phyloP scores from a whole-genome alignment of 257 asterid species.

The Solanum boliviense region DNA sequence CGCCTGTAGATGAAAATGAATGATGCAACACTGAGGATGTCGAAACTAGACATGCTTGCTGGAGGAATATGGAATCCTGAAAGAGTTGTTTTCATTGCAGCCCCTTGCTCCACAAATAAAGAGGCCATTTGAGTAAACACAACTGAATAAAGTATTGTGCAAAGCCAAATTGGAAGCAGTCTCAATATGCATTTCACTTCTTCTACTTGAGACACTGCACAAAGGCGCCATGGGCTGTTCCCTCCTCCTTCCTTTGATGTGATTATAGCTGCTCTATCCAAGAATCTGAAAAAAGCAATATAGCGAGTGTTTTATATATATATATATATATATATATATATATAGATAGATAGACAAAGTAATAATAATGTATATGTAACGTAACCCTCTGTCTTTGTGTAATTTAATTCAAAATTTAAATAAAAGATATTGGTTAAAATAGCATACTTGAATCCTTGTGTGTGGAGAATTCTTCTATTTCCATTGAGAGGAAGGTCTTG shows the following conservation, averaged over 20 bases:
- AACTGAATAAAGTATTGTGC: conserved; percentile 90
- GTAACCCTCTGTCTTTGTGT: too few species aligned
- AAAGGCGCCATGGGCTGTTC: conserved; percentile 47
- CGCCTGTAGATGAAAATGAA: conserved; percentile 76
- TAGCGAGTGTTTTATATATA: background rate
- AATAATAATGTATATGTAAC: background rate
- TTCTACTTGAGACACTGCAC: conserved; percentile 78
- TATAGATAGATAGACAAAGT: background rate
- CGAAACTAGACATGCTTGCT: conserved; percentile 94
- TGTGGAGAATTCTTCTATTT: conserved; percentile 61
- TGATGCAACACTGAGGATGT: conserved; percentile 79
- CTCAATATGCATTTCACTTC: conserved; percentile 83
- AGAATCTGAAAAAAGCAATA: conserved; percentile 6
- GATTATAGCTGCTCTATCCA: conserved; percentile 61
- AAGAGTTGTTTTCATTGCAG: conserved; percentile 69
- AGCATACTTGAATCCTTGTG: conserved; percentile 59
- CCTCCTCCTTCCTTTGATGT: conserved; percentile 14
- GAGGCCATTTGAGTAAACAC: conserved; percentile 97
- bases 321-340: too few species aligned
- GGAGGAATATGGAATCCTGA: conserved; percentile 82
- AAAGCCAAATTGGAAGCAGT: conserved; percentile 86
- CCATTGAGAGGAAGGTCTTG: conserved; percentile 39
- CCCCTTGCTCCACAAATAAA: conserved; percentile 85
- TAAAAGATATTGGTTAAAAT: background rate
- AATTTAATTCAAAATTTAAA: too few species aligned